phyloP scores from a whole-genome alignment of 495 filamentous ascomycete genomes.

The Penicillium pancosmium region DNA sequence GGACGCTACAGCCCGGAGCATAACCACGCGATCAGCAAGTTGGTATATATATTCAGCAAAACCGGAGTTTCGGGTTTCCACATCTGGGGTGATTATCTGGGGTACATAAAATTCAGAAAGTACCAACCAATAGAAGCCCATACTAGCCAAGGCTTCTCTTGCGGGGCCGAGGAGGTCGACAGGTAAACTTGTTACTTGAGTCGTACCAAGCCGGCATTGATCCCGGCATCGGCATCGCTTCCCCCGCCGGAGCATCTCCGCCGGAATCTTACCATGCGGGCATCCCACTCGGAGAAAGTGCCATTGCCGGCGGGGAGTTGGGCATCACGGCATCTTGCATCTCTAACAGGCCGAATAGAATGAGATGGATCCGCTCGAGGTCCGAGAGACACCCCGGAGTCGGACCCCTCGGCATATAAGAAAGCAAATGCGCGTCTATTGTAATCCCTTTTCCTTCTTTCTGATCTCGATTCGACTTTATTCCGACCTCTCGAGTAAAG shows the following conservation, averaged over 20 bases:
- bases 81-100: constrained; percentile 9
- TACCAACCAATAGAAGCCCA: no score
- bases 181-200: not conserved
- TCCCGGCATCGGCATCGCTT: not conserved
- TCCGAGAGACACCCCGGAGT: constrained; percentile 10
- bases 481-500: no score
- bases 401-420: no score
- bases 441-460: no score
- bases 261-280: constrained; percentile 21
- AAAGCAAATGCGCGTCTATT: no score
- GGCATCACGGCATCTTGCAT: no score
- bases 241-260: constrained; percentile 25
- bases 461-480: no score
- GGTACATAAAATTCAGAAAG: not conserved
- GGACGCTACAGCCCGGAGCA: no score
- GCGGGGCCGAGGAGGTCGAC: not conserved
- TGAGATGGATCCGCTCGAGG: constrained; percentile 1
- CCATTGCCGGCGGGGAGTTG: not conserved
- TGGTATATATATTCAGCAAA: constrained; percentile 13
- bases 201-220: not conserved
- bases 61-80: constrained; percentile 16
- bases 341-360: not conserved
- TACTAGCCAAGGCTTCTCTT: not conserved
- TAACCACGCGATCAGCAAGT: not conserved
- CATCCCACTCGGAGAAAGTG: constrained; percentile 17